Evolutionary conservation across 345 rosid species (phyloP), one percentile per base, ranked within the genome.

Genomic region (Gossypium australe): DNA sequence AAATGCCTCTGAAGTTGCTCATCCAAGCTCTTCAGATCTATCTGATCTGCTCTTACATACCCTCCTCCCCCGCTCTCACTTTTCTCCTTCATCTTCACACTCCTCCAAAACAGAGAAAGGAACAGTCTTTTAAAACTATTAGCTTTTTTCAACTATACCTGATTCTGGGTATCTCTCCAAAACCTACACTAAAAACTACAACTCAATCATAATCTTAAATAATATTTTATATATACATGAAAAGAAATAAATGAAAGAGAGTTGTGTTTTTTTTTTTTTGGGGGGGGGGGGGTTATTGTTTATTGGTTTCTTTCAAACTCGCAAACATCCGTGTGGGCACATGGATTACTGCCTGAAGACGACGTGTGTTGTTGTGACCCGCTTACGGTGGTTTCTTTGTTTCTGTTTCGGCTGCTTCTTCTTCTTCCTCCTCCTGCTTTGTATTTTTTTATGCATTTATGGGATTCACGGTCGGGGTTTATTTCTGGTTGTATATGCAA

Each of bases 21-120:
- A 78, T 95, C 99, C 27, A 95, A 77, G 81, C 94, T 89, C 87
- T 91, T 95, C 74, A 95, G 88, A 84, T 95, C 98, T 84, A 95
- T 93, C 88, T 91, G 94, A 88, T 93, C 98, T 14, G 99, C 99
- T 74, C 99, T 87, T 80, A 95, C 96, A 77, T 91, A 93, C 80
- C 92, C 97, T 45, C 81, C 90, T 58, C 88, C 90, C 49, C 89
- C 86, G 73, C 86, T 82, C 78, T 87, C 88, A 78, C 80, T 83
- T 82, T 87, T 89, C 79, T 82, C 86, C 83, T 88, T 85, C 95
- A 87, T 85, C 47, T 51, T 56, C 73, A 57, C 78, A 62, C 49
- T 72, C 29, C 64, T 67, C 76, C 3, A 53, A 64, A 66, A 29
- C 12, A n/a, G 56, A 67, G 7, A 51, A 64, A 52, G 24, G 6